These are phyloP conservation scores for Polytrichum commune DNA, from an alignment of 225 moss, liverwort and hornwort species.

Conservation along the genomic window DNA sequence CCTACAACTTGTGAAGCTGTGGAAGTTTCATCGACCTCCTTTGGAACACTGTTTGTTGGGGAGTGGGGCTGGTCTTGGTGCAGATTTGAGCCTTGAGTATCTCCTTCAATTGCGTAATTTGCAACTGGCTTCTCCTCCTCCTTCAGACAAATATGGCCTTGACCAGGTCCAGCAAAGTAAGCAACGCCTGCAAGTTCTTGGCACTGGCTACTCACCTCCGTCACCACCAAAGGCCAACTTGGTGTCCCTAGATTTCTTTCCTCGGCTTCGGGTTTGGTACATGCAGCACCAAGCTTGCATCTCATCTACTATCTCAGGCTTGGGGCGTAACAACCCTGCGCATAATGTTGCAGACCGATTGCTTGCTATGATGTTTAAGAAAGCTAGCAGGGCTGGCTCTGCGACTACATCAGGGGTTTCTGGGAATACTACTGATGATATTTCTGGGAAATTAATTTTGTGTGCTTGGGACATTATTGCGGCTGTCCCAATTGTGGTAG, in stretches of 20 bases:
- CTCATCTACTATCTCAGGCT: conserved; percentile 67
- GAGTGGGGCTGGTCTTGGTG: conserved; percentile 83
- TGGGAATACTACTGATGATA: conserved; percentile 49
- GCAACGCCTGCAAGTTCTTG: conserved; percentile 63
- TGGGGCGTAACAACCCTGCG: conserved; percentile 58
- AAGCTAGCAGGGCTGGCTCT: conserved; percentile 44
- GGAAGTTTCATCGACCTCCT: conserved; percentile 95
- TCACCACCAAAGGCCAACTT: conserved; percentile 44
- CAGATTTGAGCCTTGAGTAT: conserved; percentile 93
- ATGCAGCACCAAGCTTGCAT: conserved; percentile 91
- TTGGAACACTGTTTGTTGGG: conserved; percentile 91
- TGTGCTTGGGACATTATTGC: conserved; percentile 85
- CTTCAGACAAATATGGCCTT: conserved; percentile 30
- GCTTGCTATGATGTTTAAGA: conserved; percentile 85
- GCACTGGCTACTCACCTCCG: conserved; percentile 52
- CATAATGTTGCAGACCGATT: conserved; percentile 80
- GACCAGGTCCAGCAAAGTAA: conserved; percentile 54
- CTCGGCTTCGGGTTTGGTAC: conserved; percentile 81
- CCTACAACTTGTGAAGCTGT: conserved; percentile 77
- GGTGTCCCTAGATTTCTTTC: conserved; percentile 71
- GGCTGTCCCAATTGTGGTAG: conserved; percentile 76
- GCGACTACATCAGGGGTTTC: conserved; percentile 30
- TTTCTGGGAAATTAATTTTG: conserved; percentile 63
- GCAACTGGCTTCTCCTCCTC: conserved; percentile 41
- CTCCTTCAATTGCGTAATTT: conserved; percentile 84